A percentile compares a stretch with the other conserved stretches of the same genome.
These are phyloP conservation scores for Saccharomycopsis schoenii DNA, from an alignment of 805 yeast species.

Conservation along the genomic window DNA sequence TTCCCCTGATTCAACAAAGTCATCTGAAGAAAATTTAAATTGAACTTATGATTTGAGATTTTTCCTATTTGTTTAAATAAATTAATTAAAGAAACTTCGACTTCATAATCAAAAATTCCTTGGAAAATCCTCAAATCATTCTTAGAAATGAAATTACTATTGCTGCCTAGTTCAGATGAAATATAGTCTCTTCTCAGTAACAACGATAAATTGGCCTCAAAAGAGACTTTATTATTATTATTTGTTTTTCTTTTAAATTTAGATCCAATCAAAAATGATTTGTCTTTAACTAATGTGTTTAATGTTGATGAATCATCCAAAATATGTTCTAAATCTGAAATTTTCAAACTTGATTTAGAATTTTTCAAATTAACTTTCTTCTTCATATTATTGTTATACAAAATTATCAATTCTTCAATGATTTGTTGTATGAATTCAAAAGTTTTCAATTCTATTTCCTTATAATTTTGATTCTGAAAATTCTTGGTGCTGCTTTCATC, in stretches of 20 bases:
- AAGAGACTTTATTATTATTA: neutral
- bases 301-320: neutral
- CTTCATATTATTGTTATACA: neutral
- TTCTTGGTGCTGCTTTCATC: neutral
- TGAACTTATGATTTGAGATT: neutral
- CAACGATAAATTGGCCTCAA: neutral
- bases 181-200: neutral
- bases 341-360: neutral
- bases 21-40: neutral
- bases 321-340: slow-evolving; percentile 2
- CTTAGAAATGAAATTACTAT: neutral
- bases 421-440: neutral
- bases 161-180: neutral
- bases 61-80: slow-evolving; percentile 9
- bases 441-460: neutral
- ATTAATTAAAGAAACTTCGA: slow-evolving; percentile 4
- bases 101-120: slow-evolving; percentile 1
- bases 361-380: neutral
- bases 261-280: neutral
- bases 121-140: slow-evolving; percentile 8
- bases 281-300: neutral
- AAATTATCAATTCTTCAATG: slow-evolving; percentile 1
- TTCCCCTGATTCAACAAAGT: slow-evolving; percentile 8
- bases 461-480: neutral
- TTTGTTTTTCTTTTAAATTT: neutral